A percentile compares a stretch with the other conserved stretches of the same genome.
These are phyloP conservation scores for Globisporangium radiosum DNA, from an alignment of 352 stramenopile genomes.

Conservation along the genomic window DNA sequence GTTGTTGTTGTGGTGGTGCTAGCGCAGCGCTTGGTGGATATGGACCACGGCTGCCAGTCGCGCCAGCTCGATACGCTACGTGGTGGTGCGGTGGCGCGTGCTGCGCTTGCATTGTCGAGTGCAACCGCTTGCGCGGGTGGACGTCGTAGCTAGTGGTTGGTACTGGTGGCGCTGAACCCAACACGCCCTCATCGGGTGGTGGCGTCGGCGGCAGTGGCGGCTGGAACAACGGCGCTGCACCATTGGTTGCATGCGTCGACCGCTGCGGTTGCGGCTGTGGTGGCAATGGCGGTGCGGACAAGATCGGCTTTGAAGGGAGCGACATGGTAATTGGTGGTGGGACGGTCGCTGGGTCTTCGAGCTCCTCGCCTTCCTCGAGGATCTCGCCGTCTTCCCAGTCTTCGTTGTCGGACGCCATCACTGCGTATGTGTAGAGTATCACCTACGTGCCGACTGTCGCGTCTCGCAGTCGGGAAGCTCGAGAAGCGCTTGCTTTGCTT, in stretches of 20 bases:
- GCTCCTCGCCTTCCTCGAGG: slow-evolving; percentile 55
- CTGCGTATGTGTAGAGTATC: neutral
- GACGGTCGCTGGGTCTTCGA: slow-evolving; percentile 7
- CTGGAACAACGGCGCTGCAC: neutral
- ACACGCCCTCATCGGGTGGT: slow-evolving; percentile 3
- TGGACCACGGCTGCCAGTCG: neutral
- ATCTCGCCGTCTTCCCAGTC: slow-evolving; percentile 74
- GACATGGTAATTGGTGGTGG: slow-evolving; percentile 10
- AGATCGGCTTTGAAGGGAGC: slow-evolving; percentile 6
- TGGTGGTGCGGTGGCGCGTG: slow-evolving; percentile 1
- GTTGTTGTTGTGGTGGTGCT: neutral
- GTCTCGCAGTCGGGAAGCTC: too few species aligned
- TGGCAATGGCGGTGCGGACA: neutral
- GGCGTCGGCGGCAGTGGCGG: neutral
- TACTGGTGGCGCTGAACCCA: neutral
- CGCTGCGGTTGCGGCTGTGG: neutral
- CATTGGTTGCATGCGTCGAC: neutral
- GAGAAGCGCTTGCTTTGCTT: too few species aligned
- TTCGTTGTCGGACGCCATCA: slow-evolving; percentile 21
- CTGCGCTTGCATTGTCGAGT: slow-evolving; percentile 22
- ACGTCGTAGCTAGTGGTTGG: slow-evolving; percentile 3
- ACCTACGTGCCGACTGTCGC: too few species aligned
- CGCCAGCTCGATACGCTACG: neutral
- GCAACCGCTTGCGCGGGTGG: slow-evolving; percentile 19
- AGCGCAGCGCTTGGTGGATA: slow-evolving; percentile 3